Evolutionary conservation across 1,284 basidiomycete species (phyloP), one percentile per base, ranked within the genome.

Genomic region (Rhizoctonia solani): DNA sequence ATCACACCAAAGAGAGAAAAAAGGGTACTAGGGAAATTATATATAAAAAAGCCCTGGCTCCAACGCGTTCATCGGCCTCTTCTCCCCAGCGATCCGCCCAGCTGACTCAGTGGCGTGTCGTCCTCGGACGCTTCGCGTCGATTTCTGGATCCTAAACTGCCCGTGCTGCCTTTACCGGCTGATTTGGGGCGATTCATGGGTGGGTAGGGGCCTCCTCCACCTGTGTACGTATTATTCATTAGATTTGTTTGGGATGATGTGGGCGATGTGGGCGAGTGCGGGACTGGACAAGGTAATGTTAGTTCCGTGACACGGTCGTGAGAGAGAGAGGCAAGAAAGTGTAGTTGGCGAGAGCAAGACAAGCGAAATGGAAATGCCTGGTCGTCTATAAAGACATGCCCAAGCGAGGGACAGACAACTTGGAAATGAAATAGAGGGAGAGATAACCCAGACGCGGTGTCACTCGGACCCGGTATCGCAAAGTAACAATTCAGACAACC

Each of bases 81-180:
- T 23, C 56, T 42, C 2, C 56, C 56, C 14, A 59, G 56, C 13
- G 56, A 59, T 16, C 56, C 56, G 1, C 56, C 56, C 21, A 59
- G 23, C 42, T 21, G 23, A 19, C 37, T 44, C n/a, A 59, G 56
- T 19, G 56, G 56, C 4, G 49, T 44, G 44, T 59, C 56, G 44
- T 59, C 56, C 44, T 59, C 23, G 44, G 42, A 19, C 44, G 44
- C 21, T 42, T 59, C 56, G 44, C 4, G 25, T 23, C 3, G 34
- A 21, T 30, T 4, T 29, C 44, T 21, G 21, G 9, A 39, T 27
- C 9, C 54, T 41, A 23, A 41, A 39, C 37, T 39, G 9, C 54
- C 54, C 21, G 39, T 44, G 3, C 34, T 44, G 9, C 54, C 56
- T 16, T 59, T 59, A 1, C 56, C 56, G 16, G 56, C 56, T n/a